Evolutionary conservation across 2,329 filamentous ascomycete species (phyloP), one percentile per base, ranked within the genome.

Genomic region (Sphaerostilbella broomeana): DNA sequence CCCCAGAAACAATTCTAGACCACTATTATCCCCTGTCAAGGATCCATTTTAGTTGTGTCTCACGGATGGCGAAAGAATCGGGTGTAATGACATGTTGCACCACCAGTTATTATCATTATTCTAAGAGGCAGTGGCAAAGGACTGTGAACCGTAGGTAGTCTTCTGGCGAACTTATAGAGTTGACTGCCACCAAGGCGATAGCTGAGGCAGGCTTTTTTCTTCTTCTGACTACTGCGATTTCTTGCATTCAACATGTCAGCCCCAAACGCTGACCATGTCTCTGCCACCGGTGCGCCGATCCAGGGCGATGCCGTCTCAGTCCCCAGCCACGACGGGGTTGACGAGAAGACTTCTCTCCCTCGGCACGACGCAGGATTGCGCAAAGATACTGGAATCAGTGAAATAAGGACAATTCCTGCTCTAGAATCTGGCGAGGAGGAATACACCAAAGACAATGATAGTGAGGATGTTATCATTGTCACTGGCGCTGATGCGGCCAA

Each of bases 401-500:
- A 22, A 8, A 31, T 20, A 17, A 40, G 33, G n/a, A 34, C 16
- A 13, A 12, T 33, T 28, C 13, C 37, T 15, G 20, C 18, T 18
- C 37, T 24, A 6, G 11, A 33, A 12, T 29, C 33, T 21, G 17
- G 13, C 28, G 28, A 36, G 18, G 33, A 37, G 9, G 17, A 42
- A 13, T 16, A 56, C 2, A 57, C 59, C 1, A 59, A 56, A 21
- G 59, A 64, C 34, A 44, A 46, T 18, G 50, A 35, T 21, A 56
- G 53, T 40, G 61, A 67, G 17, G 58, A 70, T 17, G 57, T 49
- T 11, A 65, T 75, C 47, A 75, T 77, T 38, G 40, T 70, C 44
- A 74, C 69, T 0, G 73, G 72, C 36, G 55, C 63, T 6, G 73
- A 77, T 50, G 73, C 70, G 0, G 62, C 73, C 4, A 40, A 45